A percentile compares a stretch with the other conserved stretches of the same genome.
These are phyloP conservation scores for Lophium mytilinum DNA, from an alignment of 495 filamentous ascomycete genomes.

Conservation along the genomic window DNA sequence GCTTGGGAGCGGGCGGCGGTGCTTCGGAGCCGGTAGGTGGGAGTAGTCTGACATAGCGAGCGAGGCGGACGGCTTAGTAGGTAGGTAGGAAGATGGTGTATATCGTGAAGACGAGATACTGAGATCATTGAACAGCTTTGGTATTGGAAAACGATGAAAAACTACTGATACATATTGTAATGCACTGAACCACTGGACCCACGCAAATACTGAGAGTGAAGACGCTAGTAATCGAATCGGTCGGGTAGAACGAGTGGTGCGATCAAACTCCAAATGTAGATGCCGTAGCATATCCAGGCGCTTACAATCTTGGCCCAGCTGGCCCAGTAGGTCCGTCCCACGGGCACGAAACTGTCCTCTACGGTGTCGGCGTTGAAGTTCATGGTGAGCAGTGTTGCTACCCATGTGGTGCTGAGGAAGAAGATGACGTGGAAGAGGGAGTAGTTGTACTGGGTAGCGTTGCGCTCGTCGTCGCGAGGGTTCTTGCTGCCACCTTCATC, in stretches of 20 bases:
- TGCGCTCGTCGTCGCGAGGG: constrained; percentile 69
- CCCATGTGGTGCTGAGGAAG: constrained; percentile 91
- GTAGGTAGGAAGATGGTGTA: too few species aligned
- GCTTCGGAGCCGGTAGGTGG: too few species aligned
- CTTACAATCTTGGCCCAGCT: constrained; percentile 99
- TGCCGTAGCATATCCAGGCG: constrained; percentile 91
- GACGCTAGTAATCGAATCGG: constrained; percentile 58
- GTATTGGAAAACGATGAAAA: background rate
- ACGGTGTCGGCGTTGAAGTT: constrained; percentile 53
- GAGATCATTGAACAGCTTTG: too few species aligned
- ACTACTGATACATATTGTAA: background rate
- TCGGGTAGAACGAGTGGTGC: constrained; percentile 83
- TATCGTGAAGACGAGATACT: too few species aligned
- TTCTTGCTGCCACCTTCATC: constrained; percentile 49
- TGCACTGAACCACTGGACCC: background rate
- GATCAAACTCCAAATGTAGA: constrained; percentile 87
- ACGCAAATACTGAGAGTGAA: background rate
- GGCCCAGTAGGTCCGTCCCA: constrained; percentile 92
- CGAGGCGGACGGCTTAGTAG: too few species aligned
- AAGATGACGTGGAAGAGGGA: constrained; percentile 96
- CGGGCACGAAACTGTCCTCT: constrained; percentile 69
- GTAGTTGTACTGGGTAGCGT: constrained; percentile 91
- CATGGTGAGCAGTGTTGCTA: constrained; percentile 85
- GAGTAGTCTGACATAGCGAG: too few species aligned
- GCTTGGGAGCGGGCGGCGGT: too few species aligned